Conservation (phyloP, 2,329 filamentous ascomycete genomes). For the Epicoccum nigrum region DNA sequence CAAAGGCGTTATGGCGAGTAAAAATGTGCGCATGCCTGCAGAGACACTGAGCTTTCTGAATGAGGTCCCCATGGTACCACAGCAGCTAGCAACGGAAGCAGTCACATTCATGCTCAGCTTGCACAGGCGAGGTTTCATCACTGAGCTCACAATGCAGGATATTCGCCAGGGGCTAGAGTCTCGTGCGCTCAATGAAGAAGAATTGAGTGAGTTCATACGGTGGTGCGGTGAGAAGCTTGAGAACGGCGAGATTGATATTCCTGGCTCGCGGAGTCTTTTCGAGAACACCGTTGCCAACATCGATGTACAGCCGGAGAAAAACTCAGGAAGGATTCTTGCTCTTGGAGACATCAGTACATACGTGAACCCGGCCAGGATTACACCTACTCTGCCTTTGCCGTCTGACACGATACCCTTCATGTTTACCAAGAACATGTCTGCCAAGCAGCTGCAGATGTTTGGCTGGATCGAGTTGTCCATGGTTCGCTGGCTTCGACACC, state of each 20-base stretch:
- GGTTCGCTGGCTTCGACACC: slow-evolving; percentile 81
- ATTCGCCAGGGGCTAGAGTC: slow-evolving; percentile 82
- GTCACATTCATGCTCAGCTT: slow-evolving; percentile 80
- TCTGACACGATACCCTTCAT: slow-evolving; percentile 81
- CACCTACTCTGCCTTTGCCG: slow-evolving; percentile 79
- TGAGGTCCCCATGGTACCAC: slow-evolving; percentile 83
- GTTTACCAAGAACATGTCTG: slow-evolving; percentile 74
- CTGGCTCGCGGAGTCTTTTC: slow-evolving; percentile 72
- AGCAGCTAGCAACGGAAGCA: slow-evolving; percentile 70
- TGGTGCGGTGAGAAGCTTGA: slow-evolving; percentile 80
- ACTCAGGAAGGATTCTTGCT: slow-evolving; percentile 74
- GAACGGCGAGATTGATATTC: slow-evolving; percentile 72
- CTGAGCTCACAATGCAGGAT: slow-evolving; percentile 83
- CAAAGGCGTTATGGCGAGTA: slow-evolving; percentile 82
- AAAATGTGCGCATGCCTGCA: slow-evolving; percentile 77
- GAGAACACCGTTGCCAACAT: slow-evolving; percentile 78
- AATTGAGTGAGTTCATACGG: slow-evolving; percentile 80
- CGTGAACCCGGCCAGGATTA: slow-evolving; percentile 77
- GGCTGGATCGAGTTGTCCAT: slow-evolving; percentile 88
- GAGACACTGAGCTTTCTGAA: slow-evolving; percentile 80
- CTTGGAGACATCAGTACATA: slow-evolving; percentile 78
- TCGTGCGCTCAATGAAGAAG: slow-evolving; percentile 77
- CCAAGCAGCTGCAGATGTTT: slow-evolving; percentile 74
- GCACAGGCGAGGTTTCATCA: slow-evolving; percentile 84
- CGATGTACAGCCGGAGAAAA: slow-evolving; percentile 56